A percentile compares a stretch with the other conserved stretches of the same genome.
These are phyloP conservation scores for Tetrahymena thermophila DNA, from an alignment of 73 alveolate species.

Conservation along the genomic window DNA sequence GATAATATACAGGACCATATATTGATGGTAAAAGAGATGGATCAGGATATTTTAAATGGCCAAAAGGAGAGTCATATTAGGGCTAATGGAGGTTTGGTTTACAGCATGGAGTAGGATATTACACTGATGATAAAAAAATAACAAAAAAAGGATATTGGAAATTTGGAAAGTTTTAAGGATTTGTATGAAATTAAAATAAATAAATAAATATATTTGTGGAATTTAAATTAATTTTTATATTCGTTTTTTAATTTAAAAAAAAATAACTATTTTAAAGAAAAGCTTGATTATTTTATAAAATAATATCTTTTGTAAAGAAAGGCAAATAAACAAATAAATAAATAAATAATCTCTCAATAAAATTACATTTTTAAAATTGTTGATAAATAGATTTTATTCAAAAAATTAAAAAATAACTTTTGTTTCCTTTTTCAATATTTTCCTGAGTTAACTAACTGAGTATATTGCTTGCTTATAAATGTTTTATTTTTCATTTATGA, in stretches of 20 bases:
- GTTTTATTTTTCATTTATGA: too few species aligned
- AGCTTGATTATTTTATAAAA: too few species aligned
- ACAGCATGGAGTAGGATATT: neutral
- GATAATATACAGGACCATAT: slow-evolving; percentile 35
- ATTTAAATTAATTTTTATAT: neutral
- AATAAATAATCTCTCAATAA: too few species aligned
- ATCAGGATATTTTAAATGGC: slow-evolving; percentile 26
- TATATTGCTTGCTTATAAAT: too few species aligned
- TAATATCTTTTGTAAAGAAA: too few species aligned
- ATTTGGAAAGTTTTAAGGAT: neutral
- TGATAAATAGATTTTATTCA: too few species aligned
- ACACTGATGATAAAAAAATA: neutral
- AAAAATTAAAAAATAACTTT: too few species aligned
- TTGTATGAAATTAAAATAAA: neutral
- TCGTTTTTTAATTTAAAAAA: neutral
- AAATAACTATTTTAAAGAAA: too few species aligned
- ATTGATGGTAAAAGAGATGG: slow-evolving; percentile 25
- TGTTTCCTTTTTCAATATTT: too few species aligned
- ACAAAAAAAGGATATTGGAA: neutral
- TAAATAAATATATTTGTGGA: neutral
- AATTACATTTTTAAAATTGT: too few species aligned
- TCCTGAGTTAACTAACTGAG: too few species aligned
- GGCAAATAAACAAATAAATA: too few species aligned
- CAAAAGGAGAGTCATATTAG: slow-evolving; percentile 13
- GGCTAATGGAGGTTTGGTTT: neutral